These are phyloP conservation scores for Mycena leptocephala DNA, from an alignment of 768 basidiomycete genomes.

Conservation along the genomic window DNA sequence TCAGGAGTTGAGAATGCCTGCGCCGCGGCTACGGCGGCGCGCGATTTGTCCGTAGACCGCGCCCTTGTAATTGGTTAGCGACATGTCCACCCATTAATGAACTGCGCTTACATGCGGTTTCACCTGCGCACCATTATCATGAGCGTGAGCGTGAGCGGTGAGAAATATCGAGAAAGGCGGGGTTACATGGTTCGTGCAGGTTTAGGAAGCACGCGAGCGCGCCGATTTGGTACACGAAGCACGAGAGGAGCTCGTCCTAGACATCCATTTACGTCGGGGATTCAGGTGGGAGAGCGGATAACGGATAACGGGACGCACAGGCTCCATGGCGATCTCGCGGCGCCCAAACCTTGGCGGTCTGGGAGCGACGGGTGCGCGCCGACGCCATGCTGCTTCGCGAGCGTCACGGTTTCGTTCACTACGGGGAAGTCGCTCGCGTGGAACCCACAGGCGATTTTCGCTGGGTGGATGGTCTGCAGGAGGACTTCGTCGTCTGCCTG, in stretches of 20 bases:
- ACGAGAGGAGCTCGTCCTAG: constrained; percentile 70
- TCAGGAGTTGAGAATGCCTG: constrained; percentile 63
- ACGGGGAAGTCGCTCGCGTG: constrained; percentile 79
- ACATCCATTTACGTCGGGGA: background rate
- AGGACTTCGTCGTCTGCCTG: constrained; percentile 69
- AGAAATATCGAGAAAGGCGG: too few relatives aligned
- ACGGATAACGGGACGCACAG: constrained; percentile 58
- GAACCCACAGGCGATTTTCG: constrained; percentile 80
- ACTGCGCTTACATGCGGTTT: constrained; percentile 62
- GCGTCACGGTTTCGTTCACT: constrained; percentile 74
- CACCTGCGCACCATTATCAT: too few relatives aligned
- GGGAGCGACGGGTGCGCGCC: constrained; percentile 81
- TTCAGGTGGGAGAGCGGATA: background rate
- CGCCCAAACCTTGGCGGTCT: constrained; percentile 77
- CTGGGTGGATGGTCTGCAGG: constrained; percentile 72
- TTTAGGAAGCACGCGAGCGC: constrained; percentile 74
- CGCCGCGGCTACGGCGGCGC: constrained; percentile 68
- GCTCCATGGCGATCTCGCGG: constrained; percentile 74
- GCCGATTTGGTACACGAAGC: constrained; percentile 79
- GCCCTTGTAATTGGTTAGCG: constrained; percentile 50
- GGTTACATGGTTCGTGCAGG: constrained; percentile 70
- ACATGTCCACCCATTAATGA: background rate
- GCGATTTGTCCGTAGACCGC: constrained; percentile 75
- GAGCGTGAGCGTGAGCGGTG: too few relatives aligned
- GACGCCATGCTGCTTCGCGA: constrained; percentile 73